Base-by-base conservation (phyloP, 176 grass and related monocot genomes). In the Melocanna baccifera region DNA sequence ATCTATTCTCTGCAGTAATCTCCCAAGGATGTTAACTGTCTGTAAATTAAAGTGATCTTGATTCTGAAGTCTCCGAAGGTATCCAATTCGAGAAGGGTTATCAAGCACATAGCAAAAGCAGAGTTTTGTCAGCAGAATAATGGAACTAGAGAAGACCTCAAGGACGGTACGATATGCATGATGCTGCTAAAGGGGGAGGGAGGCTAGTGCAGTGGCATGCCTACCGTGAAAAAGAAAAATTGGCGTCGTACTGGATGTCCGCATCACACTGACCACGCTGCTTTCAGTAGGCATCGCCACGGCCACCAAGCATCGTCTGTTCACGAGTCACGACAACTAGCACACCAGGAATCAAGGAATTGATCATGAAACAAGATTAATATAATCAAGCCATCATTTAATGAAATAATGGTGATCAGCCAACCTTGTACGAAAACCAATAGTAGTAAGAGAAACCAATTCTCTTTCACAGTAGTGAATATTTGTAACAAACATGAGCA, bases 171-270 rank as follows among this genome's bases (percentile, higher is more conserved):
- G 39, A 66, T 45, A 50, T 63, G 34, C n/a, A 20, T 11, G 28
- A 84, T 75, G 69, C 22, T 89, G 39, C 61, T 68, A 84, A 80
- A 79, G 48, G 28, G 28, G 48, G 39, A 74, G 20, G 55, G 45
- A 68, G 68, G 64, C 67, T 86, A 79, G 51, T 23, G 61, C 20
- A 42, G 59, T 58, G 28, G n/a, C 16, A 8, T 81, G 76, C 87
- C 87, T 85, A 89, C 82, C 82, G 51, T 85, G 63, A 26, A 58
- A 71, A 75, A 61, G 61, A 81, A 61, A 57, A 42, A 18, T 50
- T 67, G 42, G 18, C 51, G 5, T 1, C 11, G 14, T 47, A 56
- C 69, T 69, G 36, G 51, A 76, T 81, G 63, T 85, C 82, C 5
- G 13, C 82, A 76, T 81, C 63, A 2, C 51, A 70, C 70, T 10